A percentile compares a stretch with the other conserved stretches of the same genome.
Evolutionary conservation across 148 eudicot genomes (phyloP).

Genomic region (Spergularia marina): DNA sequence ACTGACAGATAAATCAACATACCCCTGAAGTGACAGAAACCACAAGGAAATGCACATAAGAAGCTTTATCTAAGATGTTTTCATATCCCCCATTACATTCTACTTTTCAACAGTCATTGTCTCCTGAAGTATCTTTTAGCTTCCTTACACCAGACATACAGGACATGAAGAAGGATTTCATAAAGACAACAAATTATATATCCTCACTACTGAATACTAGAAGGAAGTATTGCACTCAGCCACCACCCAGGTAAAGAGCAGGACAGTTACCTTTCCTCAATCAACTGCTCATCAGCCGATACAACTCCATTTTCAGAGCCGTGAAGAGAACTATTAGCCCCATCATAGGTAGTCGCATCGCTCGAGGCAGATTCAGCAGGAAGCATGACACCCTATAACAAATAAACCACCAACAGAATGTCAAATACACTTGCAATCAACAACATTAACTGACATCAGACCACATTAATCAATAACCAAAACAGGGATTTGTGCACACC

Average conservation of each 20-base stretch:
- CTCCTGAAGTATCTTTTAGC: background rate
- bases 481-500: conserved; percentile 34
- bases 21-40: background rate
- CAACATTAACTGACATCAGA: background rate
- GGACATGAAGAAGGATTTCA: background rate
- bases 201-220: background rate
- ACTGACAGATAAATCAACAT: background rate
- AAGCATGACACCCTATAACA: conserved; percentile 49
- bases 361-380: conserved; percentile 39
- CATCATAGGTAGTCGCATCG: conserved; percentile 30
- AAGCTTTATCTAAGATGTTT: background rate
- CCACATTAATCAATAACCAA: background rate
- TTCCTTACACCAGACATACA: background rate
- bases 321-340: conserved; percentile 21
- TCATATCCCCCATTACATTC: background rate
- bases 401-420: conserved; percentile 14
- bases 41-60: no score
- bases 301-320: conserved; percentile 33
- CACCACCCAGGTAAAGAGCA: background rate
- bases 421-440: background rate
- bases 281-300: conserved; percentile 23
- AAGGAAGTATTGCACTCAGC: background rate
- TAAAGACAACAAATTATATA: background rate
- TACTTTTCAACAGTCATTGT: background rate
- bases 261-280: conserved; percentile 39